phyloP scores from a whole-genome alignment of 2,329 filamentous ascomycete species.

The Bipolaris victoriae region DNA sequence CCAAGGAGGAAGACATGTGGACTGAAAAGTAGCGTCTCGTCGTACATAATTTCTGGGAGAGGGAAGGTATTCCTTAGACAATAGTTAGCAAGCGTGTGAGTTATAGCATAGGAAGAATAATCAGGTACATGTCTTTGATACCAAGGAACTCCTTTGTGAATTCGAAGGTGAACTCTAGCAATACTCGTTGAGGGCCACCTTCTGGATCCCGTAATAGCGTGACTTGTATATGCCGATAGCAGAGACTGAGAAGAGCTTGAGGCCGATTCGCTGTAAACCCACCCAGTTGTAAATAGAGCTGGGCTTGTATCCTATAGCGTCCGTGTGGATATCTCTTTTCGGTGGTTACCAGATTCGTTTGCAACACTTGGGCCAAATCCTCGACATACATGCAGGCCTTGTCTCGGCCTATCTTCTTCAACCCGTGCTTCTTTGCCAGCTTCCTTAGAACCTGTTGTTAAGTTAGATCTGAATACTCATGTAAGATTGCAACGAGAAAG shows the following conservation, averaged over 20 bases:
- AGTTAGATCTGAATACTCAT: slow-evolving; percentile 12
- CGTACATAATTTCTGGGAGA: slow-evolving; percentile 42
- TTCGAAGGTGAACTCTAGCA: slow-evolving; percentile 17
- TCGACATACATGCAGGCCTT: slow-evolving; percentile 25
- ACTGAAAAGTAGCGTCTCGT: slow-evolving; percentile 44
- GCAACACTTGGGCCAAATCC: slow-evolving; percentile 24
- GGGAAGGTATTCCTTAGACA: slow-evolving; percentile 33
- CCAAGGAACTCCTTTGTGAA: slow-evolving; percentile 10
- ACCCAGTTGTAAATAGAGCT: slow-evolving; percentile 25
- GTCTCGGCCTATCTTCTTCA: not conserved
- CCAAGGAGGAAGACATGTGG: slow-evolving; percentile 38
- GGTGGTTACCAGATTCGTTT: slow-evolving; percentile 26
- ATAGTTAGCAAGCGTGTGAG: not conserved
- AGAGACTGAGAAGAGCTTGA: slow-evolving; percentile 16
- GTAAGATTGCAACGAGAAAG: not conserved
- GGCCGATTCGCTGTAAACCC: slow-evolving; percentile 22
- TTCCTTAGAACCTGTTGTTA: slow-evolving; percentile 21
- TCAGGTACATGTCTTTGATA: not conserved
- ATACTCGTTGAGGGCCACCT: slow-evolving; percentile 9
- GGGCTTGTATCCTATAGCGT: slow-evolving; percentile 22
- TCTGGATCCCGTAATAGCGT: slow-evolving; percentile 13
- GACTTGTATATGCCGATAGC: slow-evolving; percentile 14
- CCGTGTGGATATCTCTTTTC: slow-evolving; percentile 21
- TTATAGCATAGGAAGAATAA: not conserved
- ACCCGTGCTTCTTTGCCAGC: slow-evolving; percentile 23